These are phyloP conservation scores for Candolleomyces eurysporus DNA, from an alignment of 768 basidiomycete species.

Conservation along the genomic window DNA sequence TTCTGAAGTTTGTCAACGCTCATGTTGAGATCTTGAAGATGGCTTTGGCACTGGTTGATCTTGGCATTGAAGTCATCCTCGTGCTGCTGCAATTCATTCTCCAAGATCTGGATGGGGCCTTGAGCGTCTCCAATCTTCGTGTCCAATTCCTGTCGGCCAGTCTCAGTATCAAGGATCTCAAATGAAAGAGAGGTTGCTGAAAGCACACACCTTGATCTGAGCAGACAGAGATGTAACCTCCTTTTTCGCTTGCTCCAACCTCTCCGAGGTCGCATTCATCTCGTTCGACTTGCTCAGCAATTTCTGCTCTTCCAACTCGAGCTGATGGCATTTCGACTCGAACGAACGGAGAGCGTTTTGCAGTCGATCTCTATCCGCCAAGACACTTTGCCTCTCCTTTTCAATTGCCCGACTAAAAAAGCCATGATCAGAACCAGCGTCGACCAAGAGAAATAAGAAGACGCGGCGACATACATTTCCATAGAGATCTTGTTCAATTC, in stretches of 20 bases:
- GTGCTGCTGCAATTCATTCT: slow-evolving; percentile 48
- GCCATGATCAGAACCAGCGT: neutral
- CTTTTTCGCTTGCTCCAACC: slow-evolving; percentile 54
- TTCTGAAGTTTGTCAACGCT: slow-evolving; percentile 59
- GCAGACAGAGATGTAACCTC: slow-evolving; percentile 46
- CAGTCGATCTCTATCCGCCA: slow-evolving; percentile 62
- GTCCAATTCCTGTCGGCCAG: slow-evolving; percentile 55
- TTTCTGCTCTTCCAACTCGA: slow-evolving; percentile 62
- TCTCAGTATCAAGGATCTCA: neutral
- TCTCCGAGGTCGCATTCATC: slow-evolving; percentile 52
- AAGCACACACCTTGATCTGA: slow-evolving; percentile 48
- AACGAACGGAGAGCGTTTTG: slow-evolving; percentile 46
- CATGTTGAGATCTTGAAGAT: slow-evolving; percentile 64
- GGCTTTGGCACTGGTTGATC: slow-evolving; percentile 50
- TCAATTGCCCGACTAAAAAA: slow-evolving; percentile 58
- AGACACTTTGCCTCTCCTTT: slow-evolving; percentile 55
- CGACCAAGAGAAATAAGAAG: neutral
- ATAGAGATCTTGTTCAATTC: slow-evolving; percentile 65
- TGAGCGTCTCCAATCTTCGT: slow-evolving; percentile 56
- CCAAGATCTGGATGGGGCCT: slow-evolving; percentile 62
- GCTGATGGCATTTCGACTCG: slow-evolving; percentile 59
- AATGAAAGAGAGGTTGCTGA: slow-evolving; percentile 1
- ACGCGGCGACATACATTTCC: slow-evolving; percentile 55
- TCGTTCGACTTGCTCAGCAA: slow-evolving; percentile 58
- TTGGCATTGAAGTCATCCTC: slow-evolving; percentile 51